These are phyloP conservation scores for Phytophthora fragariae DNA, from an alignment of 352 stramenopile genomes.

Conservation along the genomic window DNA sequence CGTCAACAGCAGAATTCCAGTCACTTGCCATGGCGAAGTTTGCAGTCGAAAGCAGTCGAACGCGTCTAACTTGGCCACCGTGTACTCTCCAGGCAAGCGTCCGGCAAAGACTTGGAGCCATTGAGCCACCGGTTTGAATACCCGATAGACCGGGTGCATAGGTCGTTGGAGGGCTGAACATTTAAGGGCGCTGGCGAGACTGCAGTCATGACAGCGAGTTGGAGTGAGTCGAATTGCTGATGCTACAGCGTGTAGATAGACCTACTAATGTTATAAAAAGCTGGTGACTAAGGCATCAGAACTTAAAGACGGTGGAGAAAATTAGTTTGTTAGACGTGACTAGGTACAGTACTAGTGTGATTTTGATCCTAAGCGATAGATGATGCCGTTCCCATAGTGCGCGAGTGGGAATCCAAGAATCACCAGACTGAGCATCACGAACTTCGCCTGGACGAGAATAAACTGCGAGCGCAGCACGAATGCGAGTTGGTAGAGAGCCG, in stretches of 20 bases:
- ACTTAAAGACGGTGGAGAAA: neutral
- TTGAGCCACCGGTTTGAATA: neutral
- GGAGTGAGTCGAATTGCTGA: neutral
- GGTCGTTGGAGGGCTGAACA: neutral
- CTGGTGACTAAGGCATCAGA: neutral
- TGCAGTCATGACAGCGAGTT: conserved; percentile 11
- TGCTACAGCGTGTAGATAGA: neutral
- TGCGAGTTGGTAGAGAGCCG: conserved; percentile 17
- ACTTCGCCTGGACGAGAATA: conserved; percentile 24
- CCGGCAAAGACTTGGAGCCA: conserved; percentile 1
- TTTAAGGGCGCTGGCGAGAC: conserved; percentile 6
- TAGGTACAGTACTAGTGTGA: neutral
- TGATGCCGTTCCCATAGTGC: conserved; percentile 25
- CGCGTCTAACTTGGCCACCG: conserved; percentile 42
- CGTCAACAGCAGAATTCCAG: conserved; percentile 20
- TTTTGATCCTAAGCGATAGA: conserved; percentile 6
- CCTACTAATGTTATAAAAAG: neutral
- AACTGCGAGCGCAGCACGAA: conserved; percentile 27
- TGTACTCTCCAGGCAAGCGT: conserved; percentile 40
- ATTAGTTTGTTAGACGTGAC: neutral
- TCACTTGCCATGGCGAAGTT: neutral
- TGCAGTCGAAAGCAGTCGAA: conserved; percentile 26
- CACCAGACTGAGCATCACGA: conserved; percentile 15
- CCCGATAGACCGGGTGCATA: neutral
- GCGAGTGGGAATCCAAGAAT: conserved; percentile 31